Evolutionary conservation across 2,329 filamentous ascomycete genomes (phyloP), one percentile per base, ranked within the genome.

Genomic region (Cordyceps farinosa): DNA sequence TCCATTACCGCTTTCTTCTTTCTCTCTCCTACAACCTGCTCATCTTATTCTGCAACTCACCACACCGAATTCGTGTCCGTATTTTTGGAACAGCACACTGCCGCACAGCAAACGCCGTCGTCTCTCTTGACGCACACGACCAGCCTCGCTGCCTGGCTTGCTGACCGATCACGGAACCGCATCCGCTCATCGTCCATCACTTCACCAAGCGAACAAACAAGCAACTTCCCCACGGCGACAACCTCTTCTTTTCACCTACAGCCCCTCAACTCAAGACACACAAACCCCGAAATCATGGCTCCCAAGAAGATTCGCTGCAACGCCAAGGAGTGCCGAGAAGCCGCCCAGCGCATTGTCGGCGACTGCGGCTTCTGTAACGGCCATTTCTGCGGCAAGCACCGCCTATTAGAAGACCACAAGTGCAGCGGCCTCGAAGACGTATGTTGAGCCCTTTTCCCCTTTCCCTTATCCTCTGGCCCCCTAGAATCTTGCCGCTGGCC

Each of bases 361-460:
- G 94, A 98, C 80, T 99, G 95, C 79, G 89, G 88, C 66, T 98
- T 98, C 82, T 99, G 95, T 81, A 83, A 89, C 62, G 92, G 93
- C 52, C 91, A 96, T 75, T 98, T 91, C 82, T 99, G 95, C 79
- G 91, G 91, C 70, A 96, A 92, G 81, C 95, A 99, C 79, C 86
- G 95, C 63, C 85, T 98, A 79, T 79, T 98, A 67, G 95, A 99
- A 78, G 91, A 94, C 70, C 95, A 99, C 80, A 91, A 91, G 79
- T 99, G 95, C 80, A 87, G 86, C 67, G 92, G 92, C 47, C 82
- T 99, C 63, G 95, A 98, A 82, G 91, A 97, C 79, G 87, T 89
- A 81, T 80, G 87, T 75, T 67, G 32, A 17, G 13, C 32, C 17
- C 53, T 3, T n/a, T 5, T 5, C 17, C 15, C 11, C 8, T 32